Conservation (phyloP, 148 eudicot species). For the Cornus florida region DNA sequence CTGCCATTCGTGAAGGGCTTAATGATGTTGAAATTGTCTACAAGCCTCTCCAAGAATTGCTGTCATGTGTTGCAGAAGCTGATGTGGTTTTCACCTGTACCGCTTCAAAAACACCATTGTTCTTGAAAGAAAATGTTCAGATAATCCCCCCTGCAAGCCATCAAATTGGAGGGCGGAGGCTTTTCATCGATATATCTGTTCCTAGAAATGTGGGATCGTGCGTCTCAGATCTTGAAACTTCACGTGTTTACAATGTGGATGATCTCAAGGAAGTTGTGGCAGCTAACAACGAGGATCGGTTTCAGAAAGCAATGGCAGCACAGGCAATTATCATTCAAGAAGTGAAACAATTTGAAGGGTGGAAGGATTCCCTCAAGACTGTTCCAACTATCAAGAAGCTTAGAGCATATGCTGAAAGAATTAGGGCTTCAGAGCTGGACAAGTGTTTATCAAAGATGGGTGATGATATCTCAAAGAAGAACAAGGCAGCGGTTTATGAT, state of each 20-base stretch:
- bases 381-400: slow-evolving; percentile 59
- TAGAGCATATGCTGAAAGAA: slow-evolving; percentile 51
- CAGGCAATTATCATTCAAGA: slow-evolving; percentile 41
- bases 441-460: slow-evolving; percentile 51
- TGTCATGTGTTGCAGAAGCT: slow-evolving; percentile 42
- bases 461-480: slow-evolving; percentile 31
- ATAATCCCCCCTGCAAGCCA: slow-evolving; percentile 20
- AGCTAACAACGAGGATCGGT: slow-evolving; percentile 51
- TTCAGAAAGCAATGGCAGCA: slow-evolving; percentile 47
- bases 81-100: slow-evolving; percentile 57
- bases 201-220: slow-evolving; percentile 54
- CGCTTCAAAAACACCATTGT: slow-evolving; percentile 37
- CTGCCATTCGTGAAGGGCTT: slow-evolving; percentile 32
- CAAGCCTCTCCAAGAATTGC: slow-evolving; percentile 35
- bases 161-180: slow-evolving; percentile 27
- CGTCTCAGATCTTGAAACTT: slow-evolving; percentile 36
- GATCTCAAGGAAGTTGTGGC: slow-evolving; percentile 52
- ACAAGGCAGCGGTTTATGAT: slow-evolving; percentile 40
- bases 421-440: slow-evolving; percentile 47
- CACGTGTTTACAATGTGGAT: slow-evolving; percentile 49
- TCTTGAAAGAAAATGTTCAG: slow-evolving; percentile 39
- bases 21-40: slow-evolving; percentile 41
- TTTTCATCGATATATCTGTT: slow-evolving; percentile 53
- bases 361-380: slow-evolving; percentile 56
- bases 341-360: slow-evolving; percentile 46